Base-by-base conservation (phyloP, 257 asterid species). In the Lithospermum erythrorhizon region DNA sequence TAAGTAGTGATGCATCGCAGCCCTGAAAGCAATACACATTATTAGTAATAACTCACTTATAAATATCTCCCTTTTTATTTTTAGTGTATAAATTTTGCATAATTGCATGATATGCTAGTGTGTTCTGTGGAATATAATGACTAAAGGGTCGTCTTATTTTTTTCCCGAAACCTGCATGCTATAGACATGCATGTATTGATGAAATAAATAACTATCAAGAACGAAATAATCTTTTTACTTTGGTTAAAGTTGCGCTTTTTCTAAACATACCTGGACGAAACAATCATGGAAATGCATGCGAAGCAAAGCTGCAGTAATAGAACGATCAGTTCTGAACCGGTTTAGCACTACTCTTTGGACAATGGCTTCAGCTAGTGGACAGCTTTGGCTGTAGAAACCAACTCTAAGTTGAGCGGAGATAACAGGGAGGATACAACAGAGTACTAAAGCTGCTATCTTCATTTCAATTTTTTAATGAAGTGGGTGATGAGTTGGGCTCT, bases 1-100 rank as follows among this genome's bases (percentile, higher is more conserved):
- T 72, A 5, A 76, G 21, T 55, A 76, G 47, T 10, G 81, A 76
- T 24, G 75, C 78, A 66, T 76, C 81, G 4, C 81, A 76, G 29
- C 78, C 78, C 78, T 72, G 23, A 37, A 59, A 0, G 25, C 5
- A 53, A 18, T 0, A 18, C 22, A 19, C 10, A 53, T 53, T 53
- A 53, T 2, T 53, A 18, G 16, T 53, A 52, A 52, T 24, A 2
- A 52, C 55, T 2, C 7, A 32, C 41, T 5, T 5, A 32, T 6
- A 32, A 9, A 6, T 32, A 2, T 2, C 10, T 32, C 7, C 0
- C 2, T 35, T 35, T 8, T 11, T 35, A 0, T 8, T 35, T 6
- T 35, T 35, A 35, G 2, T 1, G 47, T 35, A 8, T 8, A 9
- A 13, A 35, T 35, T 0, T 35, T 35, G 32, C 32, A 27, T 27